phyloP scores from a whole-genome alignment of 768 basidiomycete species.

The Pisolithus orientalis region DNA sequence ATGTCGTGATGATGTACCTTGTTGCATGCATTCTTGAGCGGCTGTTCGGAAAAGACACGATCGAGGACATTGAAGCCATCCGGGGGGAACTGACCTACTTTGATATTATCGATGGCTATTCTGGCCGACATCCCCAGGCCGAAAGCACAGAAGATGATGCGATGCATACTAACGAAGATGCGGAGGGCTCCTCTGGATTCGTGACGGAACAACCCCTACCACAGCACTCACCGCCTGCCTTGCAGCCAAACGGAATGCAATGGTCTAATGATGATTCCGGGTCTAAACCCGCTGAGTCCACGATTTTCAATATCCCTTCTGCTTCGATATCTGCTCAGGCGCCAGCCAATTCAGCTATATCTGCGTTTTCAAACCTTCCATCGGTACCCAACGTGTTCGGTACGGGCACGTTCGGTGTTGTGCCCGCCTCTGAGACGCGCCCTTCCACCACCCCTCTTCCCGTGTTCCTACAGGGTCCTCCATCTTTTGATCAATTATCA shows the following conservation, averaged over 20 bases:
- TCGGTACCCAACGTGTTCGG: conserved; percentile 31
- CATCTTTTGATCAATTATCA: not conserved
- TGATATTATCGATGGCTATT: conserved; percentile 67
- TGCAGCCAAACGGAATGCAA: conserved; percentile 26
- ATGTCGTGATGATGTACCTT: conserved; percentile 72
- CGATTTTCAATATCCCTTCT: conserved; percentile 10
- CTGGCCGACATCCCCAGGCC: conserved; percentile 17
- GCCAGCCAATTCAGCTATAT: conserved; percentile 8
- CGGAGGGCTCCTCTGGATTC: conserved; percentile 13
- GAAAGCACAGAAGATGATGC: conserved; percentile 22
- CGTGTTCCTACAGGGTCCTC: too few species aligned
- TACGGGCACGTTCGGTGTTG: conserved; percentile 13
- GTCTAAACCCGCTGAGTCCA: conserved; percentile 19
- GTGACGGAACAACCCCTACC: not conserved
- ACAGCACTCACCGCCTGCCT: conserved; percentile 4
- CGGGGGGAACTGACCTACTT: conserved; percentile 48
- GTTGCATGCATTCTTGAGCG: conserved; percentile 84
- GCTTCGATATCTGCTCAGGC: conserved; percentile 11
- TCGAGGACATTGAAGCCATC: conserved; percentile 68
- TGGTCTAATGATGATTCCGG: conserved; percentile 30
- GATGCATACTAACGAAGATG: conserved; percentile 13
- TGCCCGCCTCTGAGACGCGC: conserved; percentile 2
- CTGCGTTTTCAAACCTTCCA: conserved; percentile 31
- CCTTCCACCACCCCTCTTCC: not conserved
- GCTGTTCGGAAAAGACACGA: conserved; percentile 77